Evolutionary conservation across 2,329 filamentous ascomycete genomes (phyloP).

Genomic region (Cordyceps cateniannulata): DNA sequence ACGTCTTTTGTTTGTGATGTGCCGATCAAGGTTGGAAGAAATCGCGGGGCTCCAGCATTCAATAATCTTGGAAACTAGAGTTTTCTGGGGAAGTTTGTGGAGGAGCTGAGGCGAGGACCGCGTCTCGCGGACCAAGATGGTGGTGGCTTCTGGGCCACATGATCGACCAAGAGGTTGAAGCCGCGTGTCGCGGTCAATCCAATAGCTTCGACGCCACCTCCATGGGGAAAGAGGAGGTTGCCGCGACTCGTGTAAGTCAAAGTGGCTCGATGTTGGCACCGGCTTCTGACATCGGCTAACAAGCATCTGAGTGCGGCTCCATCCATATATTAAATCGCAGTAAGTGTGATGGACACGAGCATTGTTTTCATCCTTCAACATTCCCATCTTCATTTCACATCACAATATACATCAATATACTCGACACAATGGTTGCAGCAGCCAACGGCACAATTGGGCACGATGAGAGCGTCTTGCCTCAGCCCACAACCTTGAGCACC

Average conservation of each 20-base stretch:
- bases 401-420: neutral
- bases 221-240: neutral
- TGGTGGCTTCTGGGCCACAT: neutral
- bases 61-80: neutral
- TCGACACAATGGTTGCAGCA: neutral
- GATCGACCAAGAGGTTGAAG: too few relatives aligned
- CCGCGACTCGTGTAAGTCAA: neutral
- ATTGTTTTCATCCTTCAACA: neutral
- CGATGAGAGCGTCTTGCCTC: neutral
- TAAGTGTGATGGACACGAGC: neutral
- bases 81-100: neutral
- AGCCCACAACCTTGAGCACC: slow-evolving; percentile 22
- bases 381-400: neutral
- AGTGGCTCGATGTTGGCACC: neutral
- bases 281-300: neutral
- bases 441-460: neutral
- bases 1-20: neutral
- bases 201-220: neutral
- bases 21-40: neutral
- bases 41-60: neutral
- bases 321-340: neutral
- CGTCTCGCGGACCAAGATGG: neutral
- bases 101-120: neutral
- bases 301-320: neutral
- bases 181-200: neutral